phyloP scores from a whole-genome alignment of 441 rosid genomes.

The Manihot esculenta region DNA sequence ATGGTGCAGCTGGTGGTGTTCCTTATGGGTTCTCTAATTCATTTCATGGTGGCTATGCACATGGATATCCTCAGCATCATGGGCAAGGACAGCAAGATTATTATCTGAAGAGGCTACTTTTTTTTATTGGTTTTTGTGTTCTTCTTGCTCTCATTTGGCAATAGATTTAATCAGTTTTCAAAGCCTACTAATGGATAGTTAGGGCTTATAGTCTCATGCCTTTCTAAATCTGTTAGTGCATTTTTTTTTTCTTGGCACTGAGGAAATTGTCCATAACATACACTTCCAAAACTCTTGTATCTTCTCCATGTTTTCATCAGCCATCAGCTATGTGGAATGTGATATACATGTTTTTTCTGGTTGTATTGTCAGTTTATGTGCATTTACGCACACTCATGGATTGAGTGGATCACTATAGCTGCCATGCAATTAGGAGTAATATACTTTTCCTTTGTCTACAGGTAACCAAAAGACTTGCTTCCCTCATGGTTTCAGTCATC shows the following conservation, averaged over 20 bases:
- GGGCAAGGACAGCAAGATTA: constrained; percentile 81
- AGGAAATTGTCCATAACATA: constrained; percentile 29
- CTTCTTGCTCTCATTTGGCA: constrained; percentile 57
- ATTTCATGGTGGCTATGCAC: constrained; percentile 72
- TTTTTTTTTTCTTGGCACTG: constrained; percentile 16
- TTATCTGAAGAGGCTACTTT: constrained; percentile 64
- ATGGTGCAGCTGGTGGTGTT: constrained; percentile 65
- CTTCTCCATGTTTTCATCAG: constrained; percentile 5
- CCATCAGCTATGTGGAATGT: constrained; percentile 7
- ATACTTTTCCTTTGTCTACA: background rate
- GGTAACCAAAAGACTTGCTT: background rate
- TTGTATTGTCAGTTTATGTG: background rate
- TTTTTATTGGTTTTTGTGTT: constrained; percentile 52
- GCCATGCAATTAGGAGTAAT: too few relatives aligned
- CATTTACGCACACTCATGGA: background rate
- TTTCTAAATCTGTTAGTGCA: constrained; percentile 32
- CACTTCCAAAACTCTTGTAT: constrained; percentile 4
- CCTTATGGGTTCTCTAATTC: constrained; percentile 66
- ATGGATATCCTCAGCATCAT: constrained; percentile 52
- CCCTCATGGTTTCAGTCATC: background rate
- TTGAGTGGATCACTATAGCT: background rate
- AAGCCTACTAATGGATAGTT: constrained; percentile 17
- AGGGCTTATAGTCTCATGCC: constrained; percentile 20
- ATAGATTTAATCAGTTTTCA: constrained; percentile 28
- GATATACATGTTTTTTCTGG: background rate